Conservation (phyloP, 2,329 filamentous ascomycete genomes). For the Colletotrichum sojae region DNA sequence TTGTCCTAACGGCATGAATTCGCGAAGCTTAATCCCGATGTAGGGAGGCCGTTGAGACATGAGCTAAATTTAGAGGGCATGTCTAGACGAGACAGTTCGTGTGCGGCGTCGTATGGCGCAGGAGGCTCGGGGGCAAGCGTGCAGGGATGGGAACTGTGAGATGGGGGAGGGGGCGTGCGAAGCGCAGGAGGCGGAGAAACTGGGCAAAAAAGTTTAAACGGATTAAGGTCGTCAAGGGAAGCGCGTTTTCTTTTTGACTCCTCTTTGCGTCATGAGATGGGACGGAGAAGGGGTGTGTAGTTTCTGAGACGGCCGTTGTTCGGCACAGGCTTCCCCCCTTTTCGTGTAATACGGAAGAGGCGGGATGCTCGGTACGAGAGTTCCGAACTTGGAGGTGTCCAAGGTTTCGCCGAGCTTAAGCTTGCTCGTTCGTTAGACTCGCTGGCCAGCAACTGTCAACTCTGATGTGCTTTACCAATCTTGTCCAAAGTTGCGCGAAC, state of each 20-base stretch:
- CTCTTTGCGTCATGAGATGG: conserved; percentile 34
- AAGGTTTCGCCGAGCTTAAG: conserved; percentile 23
- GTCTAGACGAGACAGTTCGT: conserved; percentile 35
- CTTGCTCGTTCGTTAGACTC: conserved; percentile 9
- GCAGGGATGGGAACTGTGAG: not conserved
- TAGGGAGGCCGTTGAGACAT: not conserved
- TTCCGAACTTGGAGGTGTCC: conserved; percentile 23
- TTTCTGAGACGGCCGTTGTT: conserved; percentile 36
- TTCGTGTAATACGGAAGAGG: not conserved
- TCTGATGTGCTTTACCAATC: not conserved
- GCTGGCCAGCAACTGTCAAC: not conserved
- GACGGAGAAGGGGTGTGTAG: conserved; percentile 12
- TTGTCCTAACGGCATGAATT: conserved; percentile 30
- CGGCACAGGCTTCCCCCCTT: conserved; percentile 30
- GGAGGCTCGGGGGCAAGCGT: not conserved
- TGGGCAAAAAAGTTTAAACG: conserved; percentile 22
- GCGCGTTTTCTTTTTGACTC: not conserved
- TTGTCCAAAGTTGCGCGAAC: conserved; percentile 20
- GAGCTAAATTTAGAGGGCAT: conserved; percentile 37
- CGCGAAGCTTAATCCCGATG: conserved; percentile 12
- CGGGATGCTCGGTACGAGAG: conserved; percentile 22
- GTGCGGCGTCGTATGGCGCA: conserved; percentile 7
- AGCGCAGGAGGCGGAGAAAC: not conserved
- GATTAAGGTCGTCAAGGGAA: conserved; percentile 18
- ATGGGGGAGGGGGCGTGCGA: not conserved